Conservation (phyloP, 352 stramenopile genomes). For the Pythium insidiosum region DNA sequence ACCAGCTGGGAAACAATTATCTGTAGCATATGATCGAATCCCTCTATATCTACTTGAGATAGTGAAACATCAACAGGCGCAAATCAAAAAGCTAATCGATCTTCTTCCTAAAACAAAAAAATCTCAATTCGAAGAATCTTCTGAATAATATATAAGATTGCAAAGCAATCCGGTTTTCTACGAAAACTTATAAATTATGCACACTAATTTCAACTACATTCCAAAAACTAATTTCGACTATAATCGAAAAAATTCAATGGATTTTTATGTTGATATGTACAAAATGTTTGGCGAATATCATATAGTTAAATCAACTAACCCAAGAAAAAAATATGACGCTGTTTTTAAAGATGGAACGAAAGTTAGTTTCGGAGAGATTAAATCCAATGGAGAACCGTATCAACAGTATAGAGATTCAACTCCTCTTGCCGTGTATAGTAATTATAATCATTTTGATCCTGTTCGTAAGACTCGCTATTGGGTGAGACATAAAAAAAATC, state of each 20-base stretch:
- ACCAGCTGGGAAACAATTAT: neutral
- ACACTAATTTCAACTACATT: too few species aligned
- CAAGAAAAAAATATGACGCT: slow-evolving; percentile 1
- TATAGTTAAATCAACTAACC: neutral
- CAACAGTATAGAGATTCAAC: neutral
- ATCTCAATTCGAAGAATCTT: too few species aligned
- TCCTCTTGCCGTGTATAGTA: neutral
- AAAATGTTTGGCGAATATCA: neutral
- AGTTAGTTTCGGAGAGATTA: neutral
- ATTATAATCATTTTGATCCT: neutral
- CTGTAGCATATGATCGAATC: neutral
- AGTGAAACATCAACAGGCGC: too few species aligned
- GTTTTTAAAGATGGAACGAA: neutral
- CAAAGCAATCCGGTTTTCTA: too few species aligned
- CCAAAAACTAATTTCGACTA: neutral
- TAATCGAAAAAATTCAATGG: too few species aligned
- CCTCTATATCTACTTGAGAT: neutral
- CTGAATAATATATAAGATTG: too few species aligned
- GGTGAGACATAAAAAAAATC: too few species aligned
- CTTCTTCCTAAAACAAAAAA: too few species aligned
- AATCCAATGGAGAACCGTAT: neutral
- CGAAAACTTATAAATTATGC: too few species aligned
- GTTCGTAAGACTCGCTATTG: too few species aligned
- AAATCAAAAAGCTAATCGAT: too few species aligned
- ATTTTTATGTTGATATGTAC: neutral